A percentile compares a stretch with the other conserved stretches of the same genome.
Conservation (phyloP, 495 filamentous ascomycete genomes). For the Tuber calosporum region DNA sequence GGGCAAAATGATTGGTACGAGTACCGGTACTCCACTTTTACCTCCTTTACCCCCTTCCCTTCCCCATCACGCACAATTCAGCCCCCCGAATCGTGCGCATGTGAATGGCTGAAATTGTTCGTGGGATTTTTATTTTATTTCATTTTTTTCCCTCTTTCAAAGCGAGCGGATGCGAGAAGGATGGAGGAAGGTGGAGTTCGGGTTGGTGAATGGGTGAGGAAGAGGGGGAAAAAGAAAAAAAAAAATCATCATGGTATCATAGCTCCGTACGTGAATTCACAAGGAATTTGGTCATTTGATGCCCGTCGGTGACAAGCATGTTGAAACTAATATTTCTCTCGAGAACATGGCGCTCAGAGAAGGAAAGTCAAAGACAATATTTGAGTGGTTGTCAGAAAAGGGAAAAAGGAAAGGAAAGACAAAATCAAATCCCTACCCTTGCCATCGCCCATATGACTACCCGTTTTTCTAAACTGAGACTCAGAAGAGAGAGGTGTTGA, state of each 20-base stretch:
- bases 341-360: conserved; percentile 1
- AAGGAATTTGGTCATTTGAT: conserved; percentile 22
- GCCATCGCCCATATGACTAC: conserved; percentile 1
- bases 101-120: conserved; percentile 31
- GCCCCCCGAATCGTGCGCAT: conserved; percentile 21
- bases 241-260: background rate
- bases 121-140: background rate
- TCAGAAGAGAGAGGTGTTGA: background rate
- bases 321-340: conserved; percentile 7
- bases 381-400: background rate
- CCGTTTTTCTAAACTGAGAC: background rate
- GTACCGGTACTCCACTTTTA: background rate
- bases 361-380: background rate
- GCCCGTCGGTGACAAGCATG: conserved; percentile 10
- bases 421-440: background rate
- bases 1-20: conserved; percentile 1
- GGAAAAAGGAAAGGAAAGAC: background rate
- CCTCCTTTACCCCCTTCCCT: background rate
- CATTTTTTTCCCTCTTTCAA: background rate
- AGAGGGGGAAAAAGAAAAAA: too few relatives aligned
- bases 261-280: background rate
- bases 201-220: conserved; percentile 15
- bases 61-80: background rate
- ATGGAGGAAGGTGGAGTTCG: conserved; percentile 18
- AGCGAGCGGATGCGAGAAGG: conserved; percentile 9